phyloP scores from a whole-genome alignment of 345 rosid genomes.

The Arabis alpina region DNA sequence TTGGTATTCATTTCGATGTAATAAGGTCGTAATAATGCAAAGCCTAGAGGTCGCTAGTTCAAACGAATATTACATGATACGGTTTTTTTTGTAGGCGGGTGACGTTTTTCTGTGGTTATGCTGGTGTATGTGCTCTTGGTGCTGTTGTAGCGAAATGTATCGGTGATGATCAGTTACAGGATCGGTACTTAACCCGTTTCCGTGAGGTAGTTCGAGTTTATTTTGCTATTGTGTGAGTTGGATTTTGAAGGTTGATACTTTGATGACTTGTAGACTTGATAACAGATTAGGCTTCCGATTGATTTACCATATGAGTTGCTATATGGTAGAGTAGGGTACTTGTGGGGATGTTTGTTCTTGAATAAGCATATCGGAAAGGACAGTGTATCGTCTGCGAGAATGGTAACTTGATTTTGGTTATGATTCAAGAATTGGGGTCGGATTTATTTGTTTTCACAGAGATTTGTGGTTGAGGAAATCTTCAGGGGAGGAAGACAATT shows the following conservation, averaged over 20 bases:
- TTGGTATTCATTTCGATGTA: too few species aligned
- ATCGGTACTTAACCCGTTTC: conserved; percentile 52
- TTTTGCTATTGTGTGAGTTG: not conserved
- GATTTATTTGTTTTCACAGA: conserved; percentile 32
- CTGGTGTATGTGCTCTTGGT: conserved; percentile 77
- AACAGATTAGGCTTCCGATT: conserved; percentile 60
- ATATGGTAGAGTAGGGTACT: conserved; percentile 72
- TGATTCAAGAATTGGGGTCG: not conserved
- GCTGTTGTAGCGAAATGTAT: conserved; percentile 61
- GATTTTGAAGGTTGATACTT: conserved; percentile 13
- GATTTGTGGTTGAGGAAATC: conserved; percentile 58
- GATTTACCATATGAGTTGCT: conserved; percentile 58
- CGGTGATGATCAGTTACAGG: conserved; percentile 45
- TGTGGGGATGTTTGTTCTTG: conserved; percentile 70
- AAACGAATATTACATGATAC: too few species aligned
- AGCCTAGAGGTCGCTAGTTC: too few species aligned
- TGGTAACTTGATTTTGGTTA: conserved; percentile 39
- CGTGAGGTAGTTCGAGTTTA: conserved; percentile 44
- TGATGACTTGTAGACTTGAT: not conserved
- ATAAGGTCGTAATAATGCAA: too few species aligned
- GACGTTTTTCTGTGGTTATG: conserved; percentile 64
- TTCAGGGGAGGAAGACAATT: conserved; percentile 53
- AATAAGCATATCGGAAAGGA: conserved; percentile 55
- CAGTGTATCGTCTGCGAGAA: conserved; percentile 44
- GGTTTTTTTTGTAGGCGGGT: conserved; percentile 49